Percentiles rank a stretch among this genome's conserved stretches.
These are phyloP conservation scores for Chaetomium olivaceum DNA, from an alignment of 2,329 filamentous ascomycete species.

Conservation along the genomic window DNA sequence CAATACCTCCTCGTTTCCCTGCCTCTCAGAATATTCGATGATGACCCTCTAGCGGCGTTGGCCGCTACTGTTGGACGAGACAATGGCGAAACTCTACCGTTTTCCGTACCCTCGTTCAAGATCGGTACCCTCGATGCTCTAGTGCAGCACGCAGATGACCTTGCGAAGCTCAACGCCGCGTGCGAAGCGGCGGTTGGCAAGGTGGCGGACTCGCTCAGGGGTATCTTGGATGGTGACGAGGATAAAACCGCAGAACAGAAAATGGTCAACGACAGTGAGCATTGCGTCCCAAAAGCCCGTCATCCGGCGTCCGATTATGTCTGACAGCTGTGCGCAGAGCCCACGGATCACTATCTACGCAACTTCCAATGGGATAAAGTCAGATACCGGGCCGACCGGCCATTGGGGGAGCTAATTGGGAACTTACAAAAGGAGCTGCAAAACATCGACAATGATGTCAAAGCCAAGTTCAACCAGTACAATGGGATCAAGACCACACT, in stretches of 20 bases:
- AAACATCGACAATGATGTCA: slow-evolving; percentile 94
- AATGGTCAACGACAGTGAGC: slow-evolving; percentile 88
- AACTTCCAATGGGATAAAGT: slow-evolving; percentile 96
- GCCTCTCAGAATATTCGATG: slow-evolving; percentile 81
- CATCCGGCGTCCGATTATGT: background rate
- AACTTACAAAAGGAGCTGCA: slow-evolving; percentile 89
- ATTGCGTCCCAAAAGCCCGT: background rate
- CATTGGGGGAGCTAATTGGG: slow-evolving; percentile 82
- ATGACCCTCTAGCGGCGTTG: slow-evolving; percentile 78
- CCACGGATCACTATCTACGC: slow-evolving; percentile 89
- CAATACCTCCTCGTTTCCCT: slow-evolving; percentile 90
- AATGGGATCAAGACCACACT: slow-evolving; percentile 86
- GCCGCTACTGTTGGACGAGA: slow-evolving; percentile 71
- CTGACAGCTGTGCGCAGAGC: slow-evolving; percentile 59
- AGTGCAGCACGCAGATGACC: slow-evolving; percentile 93
- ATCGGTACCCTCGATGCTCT: slow-evolving; percentile 94
- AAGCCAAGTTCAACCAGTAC: slow-evolving; percentile 91
- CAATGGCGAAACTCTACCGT: slow-evolving; percentile 73
- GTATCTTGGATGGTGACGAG: slow-evolving; percentile 80
- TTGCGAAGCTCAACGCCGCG: slow-evolving; percentile 79
- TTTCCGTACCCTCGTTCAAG: slow-evolving; percentile 91
- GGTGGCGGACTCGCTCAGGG: slow-evolving; percentile 81
- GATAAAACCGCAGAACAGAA: slow-evolving; percentile 83
- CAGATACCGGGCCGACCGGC: slow-evolving; percentile 91
- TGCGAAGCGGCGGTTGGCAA: slow-evolving; percentile 85